Evolutionary conservation across 371 early-diverging fungal genomes (phyloP).

Genomic region (Lichtheimia hyalospora): DNA sequence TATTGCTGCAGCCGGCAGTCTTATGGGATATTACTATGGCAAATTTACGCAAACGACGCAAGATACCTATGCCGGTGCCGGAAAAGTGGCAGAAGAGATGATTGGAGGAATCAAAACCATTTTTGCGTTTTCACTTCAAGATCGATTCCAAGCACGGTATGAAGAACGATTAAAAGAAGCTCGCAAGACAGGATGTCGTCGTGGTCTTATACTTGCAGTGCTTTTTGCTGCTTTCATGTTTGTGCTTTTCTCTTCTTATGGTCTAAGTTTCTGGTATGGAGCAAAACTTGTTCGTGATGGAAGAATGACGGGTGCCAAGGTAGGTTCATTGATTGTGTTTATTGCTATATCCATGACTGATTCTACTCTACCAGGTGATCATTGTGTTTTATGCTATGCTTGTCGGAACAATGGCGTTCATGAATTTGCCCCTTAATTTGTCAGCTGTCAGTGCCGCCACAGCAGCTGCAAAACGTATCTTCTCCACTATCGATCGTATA

Average conservation of each 20-base stretch:
- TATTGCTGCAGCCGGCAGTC: slow-evolving; percentile 20
- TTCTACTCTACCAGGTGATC: slow-evolving; percentile 15
- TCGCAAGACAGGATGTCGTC: slow-evolving; percentile 44
- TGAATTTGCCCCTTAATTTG: slow-evolving; percentile 52
- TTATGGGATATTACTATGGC: slow-evolving; percentile 16
- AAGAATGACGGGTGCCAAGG: slow-evolving; percentile 21
- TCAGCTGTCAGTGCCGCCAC: slow-evolving; percentile 51
- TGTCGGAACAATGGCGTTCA: slow-evolving; percentile 33
- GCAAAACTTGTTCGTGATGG: slow-evolving; percentile 41
- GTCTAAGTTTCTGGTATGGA: slow-evolving; percentile 74
- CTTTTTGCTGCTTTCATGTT: slow-evolving; percentile 56
- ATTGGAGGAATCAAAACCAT: slow-evolving; percentile 79
- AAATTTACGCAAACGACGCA: slow-evolving; percentile 44
- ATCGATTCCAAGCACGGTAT: slow-evolving; percentile 61
- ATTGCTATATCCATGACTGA: too few species aligned
- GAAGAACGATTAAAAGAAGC: slow-evolving; percentile 42
- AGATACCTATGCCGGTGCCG: slow-evolving; percentile 71
- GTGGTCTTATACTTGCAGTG: slow-evolving; percentile 31
- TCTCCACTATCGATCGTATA: slow-evolving; percentile 70
- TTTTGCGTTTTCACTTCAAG: slow-evolving; percentile 72
- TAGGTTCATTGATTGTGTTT: slow-evolving; percentile 9
- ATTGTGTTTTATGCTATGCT: slow-evolving; percentile 69
- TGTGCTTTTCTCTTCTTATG: slow-evolving; percentile 52
- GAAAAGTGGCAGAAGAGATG: slow-evolving; percentile 80
- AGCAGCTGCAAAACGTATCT: slow-evolving; percentile 65